Conservation (phyloP, 345 rosid species). For the Schrenkiella parvula region DNA sequence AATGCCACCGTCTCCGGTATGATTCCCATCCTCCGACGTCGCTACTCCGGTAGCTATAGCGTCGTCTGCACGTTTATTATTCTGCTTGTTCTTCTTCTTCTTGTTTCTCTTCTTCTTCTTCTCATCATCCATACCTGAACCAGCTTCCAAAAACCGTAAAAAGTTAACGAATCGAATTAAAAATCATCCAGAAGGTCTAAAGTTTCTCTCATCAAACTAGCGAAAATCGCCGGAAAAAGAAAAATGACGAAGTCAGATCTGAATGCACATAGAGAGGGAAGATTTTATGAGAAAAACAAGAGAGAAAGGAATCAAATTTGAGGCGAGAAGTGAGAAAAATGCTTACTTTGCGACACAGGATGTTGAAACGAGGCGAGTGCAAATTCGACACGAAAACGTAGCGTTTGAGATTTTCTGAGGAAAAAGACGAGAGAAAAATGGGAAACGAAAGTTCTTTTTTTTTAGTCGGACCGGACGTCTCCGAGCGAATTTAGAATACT, state of each 20-base stretch:
- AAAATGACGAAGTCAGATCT: conserved; percentile 15
- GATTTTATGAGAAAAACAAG: not conserved
- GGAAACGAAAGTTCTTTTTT: not conserved
- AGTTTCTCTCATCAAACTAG: not conserved
- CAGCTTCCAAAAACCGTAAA: not conserved
- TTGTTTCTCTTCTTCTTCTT: conserved; percentile 64
- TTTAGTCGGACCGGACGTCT: no score
- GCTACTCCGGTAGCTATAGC: conserved; percentile 11
- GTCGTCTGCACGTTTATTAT: conserved; percentile 34
- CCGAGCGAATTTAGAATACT: not conserved
- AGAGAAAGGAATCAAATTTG: not conserved
- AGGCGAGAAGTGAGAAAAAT: not conserved
- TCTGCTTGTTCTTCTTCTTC: conserved; percentile 59
- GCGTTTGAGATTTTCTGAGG: not conserved
- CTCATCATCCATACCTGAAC: conserved; percentile 55
- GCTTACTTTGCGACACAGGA: not conserved
- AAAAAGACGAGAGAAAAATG: conserved; percentile 4
- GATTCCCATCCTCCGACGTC: conserved; percentile 25
- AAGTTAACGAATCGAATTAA: not conserved
- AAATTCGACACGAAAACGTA: not conserved
- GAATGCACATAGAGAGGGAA: not conserved
- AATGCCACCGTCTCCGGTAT: conserved; percentile 27
- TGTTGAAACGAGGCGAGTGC: conserved; percentile 7
- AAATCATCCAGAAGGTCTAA: not conserved
- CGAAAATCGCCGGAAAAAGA: not conserved